Evolutionary conservation across 73 alveolate genomes (phyloP), one percentile per base, ranked within the genome.

Genomic region (Tetrahymena elliotti): DNA sequence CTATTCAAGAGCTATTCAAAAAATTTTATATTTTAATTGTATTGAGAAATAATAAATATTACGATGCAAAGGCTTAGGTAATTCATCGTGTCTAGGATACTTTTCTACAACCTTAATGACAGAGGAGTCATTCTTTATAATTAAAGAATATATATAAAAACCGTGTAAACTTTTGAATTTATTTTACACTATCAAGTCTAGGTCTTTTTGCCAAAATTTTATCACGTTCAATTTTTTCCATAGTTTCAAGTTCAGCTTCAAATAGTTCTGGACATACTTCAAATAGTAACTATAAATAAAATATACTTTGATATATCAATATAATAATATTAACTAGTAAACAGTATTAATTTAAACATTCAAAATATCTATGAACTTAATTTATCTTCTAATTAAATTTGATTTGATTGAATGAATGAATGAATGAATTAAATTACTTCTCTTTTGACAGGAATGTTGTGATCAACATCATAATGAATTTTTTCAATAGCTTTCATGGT

Each of bases 261-360:
- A 95, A 97, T 52, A 97, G 95, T 95, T 97, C 99, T 16, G 99
- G 99, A 36, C 97, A 98, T 53, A 96, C 93, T 95, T 96, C 97
- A 95, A 68, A 68, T 31, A 68, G 20, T 4, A 68, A 31, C 88
- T 68, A 18, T 27, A 4, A n/a, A 27, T 18, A 68, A 22, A 47
- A 13, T 47, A 1, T 12, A 15, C 20, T 40, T 40, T 4, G 15
- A 40, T 40, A 40, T 3, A 40, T 40, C 9, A 8, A 40, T 12
- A 22, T 1, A 4, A 40, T 3, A 40, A 12, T 12, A 8, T 12
- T 40, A 40, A 22, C 6, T 40, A 38, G 15, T 38, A 38, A 7
- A 22, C 5, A 40, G 53, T 40, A 40, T 40, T 40, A 40, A 40
- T 40, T 40, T 40, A 7, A 40, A 12, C 53, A 40, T 40, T 12